These are phyloP conservation scores for Pseudogymnoascus sp. DNA, from an alignment of 2,329 filamentous ascomycete genomes.

Conservation along the genomic window DNA sequence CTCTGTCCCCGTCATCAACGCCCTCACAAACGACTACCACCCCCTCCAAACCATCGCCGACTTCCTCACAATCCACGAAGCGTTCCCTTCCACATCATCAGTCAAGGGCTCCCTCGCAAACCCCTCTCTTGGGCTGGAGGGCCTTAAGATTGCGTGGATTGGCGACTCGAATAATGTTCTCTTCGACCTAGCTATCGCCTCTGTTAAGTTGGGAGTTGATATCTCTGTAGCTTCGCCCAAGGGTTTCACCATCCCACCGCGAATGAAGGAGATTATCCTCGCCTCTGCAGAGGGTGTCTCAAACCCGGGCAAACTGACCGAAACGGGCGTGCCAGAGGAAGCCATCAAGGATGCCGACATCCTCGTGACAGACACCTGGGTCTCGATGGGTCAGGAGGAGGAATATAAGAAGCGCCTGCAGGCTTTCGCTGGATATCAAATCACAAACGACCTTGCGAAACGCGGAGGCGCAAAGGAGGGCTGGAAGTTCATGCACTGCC, in stretches of 20 bases:
- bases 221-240: constrained; percentile 78
- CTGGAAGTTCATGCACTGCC: constrained; percentile 99
- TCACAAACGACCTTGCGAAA: constrained; percentile 76
- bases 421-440: constrained; percentile 83
- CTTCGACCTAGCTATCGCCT: constrained; percentile 83
- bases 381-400: constrained; percentile 94
- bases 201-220: constrained; percentile 77
- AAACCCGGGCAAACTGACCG: constrained; percentile 56
- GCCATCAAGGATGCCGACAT: constrained; percentile 78
- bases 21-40: constrained; percentile 83
- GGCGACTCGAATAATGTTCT: constrained; percentile 97
- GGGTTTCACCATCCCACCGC: constrained; percentile 70
- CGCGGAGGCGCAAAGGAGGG: constrained; percentile 75
- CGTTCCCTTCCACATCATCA: constrained; percentile 45
- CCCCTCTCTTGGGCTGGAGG: constrained; percentile 56
- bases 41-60: constrained; percentile 92
- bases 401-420: constrained; percentile 69
- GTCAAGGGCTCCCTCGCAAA: constrained; percentile 17
- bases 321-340: constrained; percentile 76
- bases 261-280: constrained; percentile 66
- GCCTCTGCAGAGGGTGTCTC: constrained; percentile 48
- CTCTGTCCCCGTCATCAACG: constrained; percentile 75
- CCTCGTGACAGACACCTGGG: constrained; percentile 94
- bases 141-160: constrained; percentile 89
- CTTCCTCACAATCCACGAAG: constrained; percentile 81